These are phyloP conservation scores for Tricladium varicosporioides DNA, from an alignment of 2,329 filamentous ascomycete genomes.

Conservation along the genomic window DNA sequence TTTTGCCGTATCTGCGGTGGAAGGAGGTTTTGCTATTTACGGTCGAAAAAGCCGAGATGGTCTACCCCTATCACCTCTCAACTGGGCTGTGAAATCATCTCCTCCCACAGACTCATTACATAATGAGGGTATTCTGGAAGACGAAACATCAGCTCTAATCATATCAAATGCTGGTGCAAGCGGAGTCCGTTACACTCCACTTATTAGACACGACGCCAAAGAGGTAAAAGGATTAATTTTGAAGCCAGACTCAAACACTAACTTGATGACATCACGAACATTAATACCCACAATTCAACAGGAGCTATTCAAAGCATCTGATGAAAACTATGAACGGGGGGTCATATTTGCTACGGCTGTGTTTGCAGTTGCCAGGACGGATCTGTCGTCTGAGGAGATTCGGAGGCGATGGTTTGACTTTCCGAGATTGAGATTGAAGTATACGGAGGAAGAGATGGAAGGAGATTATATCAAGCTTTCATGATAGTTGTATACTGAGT, in stretches of 20 bases:
- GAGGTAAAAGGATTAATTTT: conserved; percentile 2
- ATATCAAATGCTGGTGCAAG: background rate
- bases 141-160: background rate
- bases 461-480: too few species aligned
- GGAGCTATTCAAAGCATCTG: too few species aligned
- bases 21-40: conserved; percentile 31
- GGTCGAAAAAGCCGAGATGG: conserved; percentile 6
- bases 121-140: background rate
- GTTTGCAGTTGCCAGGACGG: too few species aligned
- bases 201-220: background rate
- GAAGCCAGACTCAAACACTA: conserved; percentile 35
- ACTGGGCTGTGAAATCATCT: background rate
- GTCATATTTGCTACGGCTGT: too few species aligned
- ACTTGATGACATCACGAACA: conserved; percentile 19
- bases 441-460: too few species aligned
- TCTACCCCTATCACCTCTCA: too few species aligned
- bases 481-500: too few species aligned
- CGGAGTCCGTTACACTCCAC: background rate
- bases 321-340: too few species aligned
- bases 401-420: too few species aligned
- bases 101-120: conserved; percentile 4
- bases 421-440: too few species aligned
- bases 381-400: too few species aligned
- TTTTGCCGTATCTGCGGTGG: conserved; percentile 7
- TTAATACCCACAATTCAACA: conserved; percentile 2